Evolutionary conservation across 2,329 filamentous ascomycete genomes (phyloP), one percentile per base, ranked within the genome.

Genomic region (Colletotrichum trifolii): DNA sequence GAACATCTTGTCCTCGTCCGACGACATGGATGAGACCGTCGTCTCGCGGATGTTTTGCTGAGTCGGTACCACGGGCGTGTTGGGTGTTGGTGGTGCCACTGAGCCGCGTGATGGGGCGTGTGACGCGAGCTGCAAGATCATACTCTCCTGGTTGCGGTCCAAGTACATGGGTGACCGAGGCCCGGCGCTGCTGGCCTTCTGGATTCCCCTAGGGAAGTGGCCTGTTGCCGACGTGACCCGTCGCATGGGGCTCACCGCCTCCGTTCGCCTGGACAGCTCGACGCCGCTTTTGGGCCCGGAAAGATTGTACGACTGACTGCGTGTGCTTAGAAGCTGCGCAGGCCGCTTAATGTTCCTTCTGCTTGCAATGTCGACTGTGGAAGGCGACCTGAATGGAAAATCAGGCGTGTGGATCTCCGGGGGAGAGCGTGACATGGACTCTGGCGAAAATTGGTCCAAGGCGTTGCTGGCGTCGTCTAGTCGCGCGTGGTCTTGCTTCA

Each of bases 161-260:
- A 81, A 78, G 67, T 74, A 75, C 65, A 81, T 74, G 11, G 81
- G 81, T 1, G 81, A 83, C 13, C 80, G 78, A 0, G 80, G 80
- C 4, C 77, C 78, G 1, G 72, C 68, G 59, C 70, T 72, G 25
- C 46, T 56, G 9, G 67, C 54, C 68, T 83, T 83, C 53, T 81
- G 78, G 12, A 83, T 78, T 17, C 81, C 75, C 11, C 76, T 77
- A 40, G 75, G 67, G 49, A 80, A 72, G 53, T 69, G 74, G 6
- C 84, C 82, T 4, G 79, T 82, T 8, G 83, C 79, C 2, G 85
- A 87, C 12, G 82, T 81, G 47, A 87, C 85, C 46, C 85, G 82
- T 33, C 84, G 81, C 75, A 87, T 85, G 2, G 83, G 81, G 64
- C 79, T 80, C 2, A 79, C 75, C 15, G 78, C 74, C 33, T 86